Evolutionary conservation across 768 basidiomycete species (phyloP).

Genomic region (Russula sp.): DNA sequence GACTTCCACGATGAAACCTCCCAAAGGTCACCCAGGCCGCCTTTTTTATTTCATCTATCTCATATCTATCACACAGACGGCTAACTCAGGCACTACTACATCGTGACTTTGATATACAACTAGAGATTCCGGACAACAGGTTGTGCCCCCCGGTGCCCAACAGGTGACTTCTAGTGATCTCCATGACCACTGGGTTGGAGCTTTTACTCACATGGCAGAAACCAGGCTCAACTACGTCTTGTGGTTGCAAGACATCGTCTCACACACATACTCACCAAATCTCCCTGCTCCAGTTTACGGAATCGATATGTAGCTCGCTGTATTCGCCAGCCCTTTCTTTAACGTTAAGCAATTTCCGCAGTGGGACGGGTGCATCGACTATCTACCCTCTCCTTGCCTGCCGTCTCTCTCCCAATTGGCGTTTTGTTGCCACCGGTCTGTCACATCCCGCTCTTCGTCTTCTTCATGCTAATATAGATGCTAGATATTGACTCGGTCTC

Average conservation of each 20-base stretch:
- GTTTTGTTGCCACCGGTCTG: conserved; percentile 67
- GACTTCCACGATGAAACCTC: conserved; percentile 73
- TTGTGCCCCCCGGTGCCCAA: conserved; percentile 78
- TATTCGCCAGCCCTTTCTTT: background rate
- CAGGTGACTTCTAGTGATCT: background rate
- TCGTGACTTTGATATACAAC: conserved; percentile 64
- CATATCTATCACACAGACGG: conserved; percentile 45
- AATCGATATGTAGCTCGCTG: conserved; percentile 66
- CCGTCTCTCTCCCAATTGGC: conserved; percentile 50
- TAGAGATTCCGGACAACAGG: conserved; percentile 64
- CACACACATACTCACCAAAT: conserved; percentile 13
- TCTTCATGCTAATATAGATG: background rate
- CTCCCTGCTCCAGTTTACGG: conserved; percentile 42
- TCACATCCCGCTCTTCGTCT: background rate
- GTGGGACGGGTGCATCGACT: conserved; percentile 87
- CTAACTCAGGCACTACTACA: conserved; percentile 76
- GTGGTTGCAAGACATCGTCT: conserved; percentile 70
- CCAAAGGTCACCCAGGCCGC: conserved; percentile 49
- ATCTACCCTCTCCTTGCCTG: conserved; percentile 84
- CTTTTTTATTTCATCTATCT: conserved; percentile 13
- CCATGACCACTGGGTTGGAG: too few relatives aligned
- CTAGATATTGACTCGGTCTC: conserved; percentile 74
- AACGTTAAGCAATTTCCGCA: conserved; percentile 33
- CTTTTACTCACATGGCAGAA: background rate
- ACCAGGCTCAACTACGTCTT: conserved; percentile 81